phyloP scores from a whole-genome alignment of 306 rosid genomes.

The Malus fusca region DNA sequence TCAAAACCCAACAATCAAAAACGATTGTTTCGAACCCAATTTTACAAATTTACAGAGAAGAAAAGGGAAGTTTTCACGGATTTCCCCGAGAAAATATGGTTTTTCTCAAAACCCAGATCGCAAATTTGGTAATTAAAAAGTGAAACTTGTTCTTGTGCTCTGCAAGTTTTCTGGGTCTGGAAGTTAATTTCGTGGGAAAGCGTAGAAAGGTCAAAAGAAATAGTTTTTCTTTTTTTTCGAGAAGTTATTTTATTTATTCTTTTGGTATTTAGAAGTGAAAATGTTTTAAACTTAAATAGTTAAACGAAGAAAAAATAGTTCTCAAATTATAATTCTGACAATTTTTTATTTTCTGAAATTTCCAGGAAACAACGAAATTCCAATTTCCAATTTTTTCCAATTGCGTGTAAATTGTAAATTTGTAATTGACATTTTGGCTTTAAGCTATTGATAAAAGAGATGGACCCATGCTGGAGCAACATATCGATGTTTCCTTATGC shows the following conservation, averaged over 20 bases:
- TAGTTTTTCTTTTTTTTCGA: background rate
- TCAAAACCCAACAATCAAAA: conserved; percentile 1
- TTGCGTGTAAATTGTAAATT: background rate
- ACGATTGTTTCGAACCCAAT: background rate
- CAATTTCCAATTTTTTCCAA: background rate
- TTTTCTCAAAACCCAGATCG: conserved; percentile 29
- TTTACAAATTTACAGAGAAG: background rate
- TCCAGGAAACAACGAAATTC: background rate
- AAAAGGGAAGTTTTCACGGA: background rate
- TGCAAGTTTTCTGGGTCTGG: conserved; percentile 12
- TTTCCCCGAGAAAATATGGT: background rate
- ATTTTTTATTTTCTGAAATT: background rate
- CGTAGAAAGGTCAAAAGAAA: background rate
- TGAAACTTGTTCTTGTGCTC: conserved; percentile 13
- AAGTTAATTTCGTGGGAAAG: conserved; percentile 18
- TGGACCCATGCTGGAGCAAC: background rate
- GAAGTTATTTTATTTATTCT: too few species aligned
- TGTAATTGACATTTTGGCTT: background rate
- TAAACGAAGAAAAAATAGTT: background rate
- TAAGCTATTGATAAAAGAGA: background rate
- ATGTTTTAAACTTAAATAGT: conserved; percentile 10
- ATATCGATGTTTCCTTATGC: background rate
- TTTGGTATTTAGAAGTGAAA: too few species aligned
- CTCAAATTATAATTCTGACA: background rate
- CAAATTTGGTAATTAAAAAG: background rate